Evolutionary conservation across 2,329 filamentous ascomycete species (phyloP).

Genomic region (Aureobasidium uvarum): DNA sequence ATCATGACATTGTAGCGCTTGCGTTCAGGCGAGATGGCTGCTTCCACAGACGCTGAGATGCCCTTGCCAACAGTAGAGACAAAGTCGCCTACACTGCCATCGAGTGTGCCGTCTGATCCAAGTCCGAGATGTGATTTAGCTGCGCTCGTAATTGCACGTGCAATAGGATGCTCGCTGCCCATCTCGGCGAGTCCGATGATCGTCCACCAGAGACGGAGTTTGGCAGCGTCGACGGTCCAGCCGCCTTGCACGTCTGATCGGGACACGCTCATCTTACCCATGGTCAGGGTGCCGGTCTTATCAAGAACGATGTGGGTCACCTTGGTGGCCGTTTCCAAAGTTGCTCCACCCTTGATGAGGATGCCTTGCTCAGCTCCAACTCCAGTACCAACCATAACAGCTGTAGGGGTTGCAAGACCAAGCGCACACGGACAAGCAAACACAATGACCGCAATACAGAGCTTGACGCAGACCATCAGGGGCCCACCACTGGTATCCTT

Average conservation of each 20-base stretch:
- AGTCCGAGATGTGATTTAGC: constrained; percentile 75
- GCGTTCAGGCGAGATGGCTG: constrained; percentile 64
- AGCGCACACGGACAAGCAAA: constrained; percentile 97
- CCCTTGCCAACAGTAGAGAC: constrained; percentile 79
- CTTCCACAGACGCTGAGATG: constrained; percentile 78
- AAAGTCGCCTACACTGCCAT: constrained; percentile 84
- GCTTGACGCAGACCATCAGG: constrained; percentile 93
- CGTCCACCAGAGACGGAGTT: constrained; percentile 86
- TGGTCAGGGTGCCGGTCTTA: constrained; percentile 92
- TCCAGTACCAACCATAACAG: constrained; percentile 98
- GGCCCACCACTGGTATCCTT: constrained; percentile 79
- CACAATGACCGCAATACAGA: constrained; percentile 97
- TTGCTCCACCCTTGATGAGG: constrained; percentile 93
- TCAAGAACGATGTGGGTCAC: constrained; percentile 88
- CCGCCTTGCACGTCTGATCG: constrained; percentile 62
- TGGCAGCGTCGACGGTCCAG: constrained; percentile 69
- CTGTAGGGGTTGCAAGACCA: constrained; percentile 92
- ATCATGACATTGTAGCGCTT: constrained; percentile 75
- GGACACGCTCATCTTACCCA: constrained; percentile 93
- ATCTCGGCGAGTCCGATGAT: constrained; percentile 92
- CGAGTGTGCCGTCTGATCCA: constrained; percentile 68
- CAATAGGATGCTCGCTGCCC: constrained; percentile 93
- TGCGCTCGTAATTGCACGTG: constrained; percentile 75
- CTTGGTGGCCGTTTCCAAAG: constrained; percentile 85
- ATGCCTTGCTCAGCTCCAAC: constrained; percentile 94